Evolutionary conservation across 139 green algal species (phyloP).

Genomic region (Chlorella sp.): DNA sequence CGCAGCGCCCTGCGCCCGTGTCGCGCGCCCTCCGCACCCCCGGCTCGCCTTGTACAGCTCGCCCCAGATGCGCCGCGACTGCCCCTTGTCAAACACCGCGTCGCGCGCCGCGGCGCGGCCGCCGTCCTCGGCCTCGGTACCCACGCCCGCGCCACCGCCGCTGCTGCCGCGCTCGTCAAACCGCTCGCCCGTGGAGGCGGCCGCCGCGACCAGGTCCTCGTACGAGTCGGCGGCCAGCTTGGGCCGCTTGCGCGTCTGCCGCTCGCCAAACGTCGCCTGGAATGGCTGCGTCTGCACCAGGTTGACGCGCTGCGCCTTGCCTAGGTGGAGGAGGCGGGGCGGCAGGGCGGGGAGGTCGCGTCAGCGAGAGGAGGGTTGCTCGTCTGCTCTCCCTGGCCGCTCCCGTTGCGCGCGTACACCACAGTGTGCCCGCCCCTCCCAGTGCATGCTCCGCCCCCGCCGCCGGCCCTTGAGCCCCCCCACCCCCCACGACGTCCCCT

Average conservation of each 20-base stretch:
- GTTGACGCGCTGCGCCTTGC: slow-evolving; percentile 52
- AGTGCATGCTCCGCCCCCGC: not conserved
- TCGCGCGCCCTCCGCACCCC: no score
- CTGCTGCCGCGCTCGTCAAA: slow-evolving; percentile 13
- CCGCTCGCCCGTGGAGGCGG: not conserved
- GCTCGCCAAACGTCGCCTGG: slow-evolving; percentile 82
- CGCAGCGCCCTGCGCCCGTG: no score
- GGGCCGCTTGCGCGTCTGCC: slow-evolving; percentile 80
- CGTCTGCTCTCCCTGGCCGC: no score
- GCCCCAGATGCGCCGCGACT: slow-evolving; percentile 97
- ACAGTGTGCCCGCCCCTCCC: not conserved
- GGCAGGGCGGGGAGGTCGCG: not conserved
- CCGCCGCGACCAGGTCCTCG: slow-evolving; percentile 55
- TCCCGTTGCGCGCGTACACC: no score
- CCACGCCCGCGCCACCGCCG: not conserved
- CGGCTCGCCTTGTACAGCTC: slow-evolving; percentile 99
- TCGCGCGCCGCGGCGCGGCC: slow-evolving; percentile 39
- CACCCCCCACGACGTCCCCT: not conserved
- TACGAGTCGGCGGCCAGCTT: slow-evolving; percentile 78
- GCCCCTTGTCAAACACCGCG: slow-evolving; percentile 93
- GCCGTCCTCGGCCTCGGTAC: slow-evolving; percentile 13
- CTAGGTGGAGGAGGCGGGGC: slow-evolving; percentile 13
- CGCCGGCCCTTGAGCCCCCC: not conserved
- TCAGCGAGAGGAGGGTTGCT: no score
- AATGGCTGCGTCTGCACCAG: slow-evolving; percentile 89